These are phyloP conservation scores for Hypoxylon sp. DNA, from an alignment of 2,329 filamentous ascomycete genomes.

Conservation along the genomic window DNA sequence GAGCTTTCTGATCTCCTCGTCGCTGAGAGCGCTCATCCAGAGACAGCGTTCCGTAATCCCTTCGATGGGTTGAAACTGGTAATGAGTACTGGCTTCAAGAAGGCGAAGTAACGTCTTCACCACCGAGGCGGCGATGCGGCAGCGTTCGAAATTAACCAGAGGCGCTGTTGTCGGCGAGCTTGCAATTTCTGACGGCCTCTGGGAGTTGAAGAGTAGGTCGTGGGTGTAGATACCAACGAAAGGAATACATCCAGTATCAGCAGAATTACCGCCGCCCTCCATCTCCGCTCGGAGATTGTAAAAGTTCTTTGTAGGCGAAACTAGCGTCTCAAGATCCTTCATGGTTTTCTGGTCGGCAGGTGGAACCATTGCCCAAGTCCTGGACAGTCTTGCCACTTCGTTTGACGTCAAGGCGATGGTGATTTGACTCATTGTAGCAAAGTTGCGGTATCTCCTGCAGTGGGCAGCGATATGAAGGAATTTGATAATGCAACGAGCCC, in stretches of 20 bases:
- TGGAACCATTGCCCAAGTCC: constrained; percentile 81
- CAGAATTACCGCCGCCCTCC: constrained; percentile 72
- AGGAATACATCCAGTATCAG: constrained; percentile 82
- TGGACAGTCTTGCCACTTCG: constrained; percentile 76
- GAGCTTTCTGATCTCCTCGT: constrained; percentile 77
- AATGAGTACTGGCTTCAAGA: constrained; percentile 83
- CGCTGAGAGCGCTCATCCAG: constrained; percentile 84
- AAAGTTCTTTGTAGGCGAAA: constrained; percentile 84
- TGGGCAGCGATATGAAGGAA: constrained; percentile 85
- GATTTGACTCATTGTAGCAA: constrained; percentile 86
- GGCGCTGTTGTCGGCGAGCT: constrained; percentile 76
- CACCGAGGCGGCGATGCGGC: constrained; percentile 80
- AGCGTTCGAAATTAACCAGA: constrained; percentile 87
- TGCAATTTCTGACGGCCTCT: constrained; percentile 81
- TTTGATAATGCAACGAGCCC: constrained; percentile 83
- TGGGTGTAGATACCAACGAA: constrained; percentile 89
- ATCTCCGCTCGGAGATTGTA: constrained; percentile 83
- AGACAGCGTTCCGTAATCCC: constrained; percentile 84
- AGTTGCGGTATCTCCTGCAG: constrained; percentile 83
- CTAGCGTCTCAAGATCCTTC: constrained; percentile 77
- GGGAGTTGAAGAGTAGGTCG: constrained; percentile 84
- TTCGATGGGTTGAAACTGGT: constrained; percentile 80
- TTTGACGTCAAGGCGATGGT: constrained; percentile 82
- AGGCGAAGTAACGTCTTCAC: constrained; percentile 84
- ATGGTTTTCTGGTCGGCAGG: constrained; percentile 75